Evolutionary conservation across 1,139 yeast species (phyloP), one percentile per base, ranked within the genome.

Genomic region (Geotrichum klebahnii): DNA sequence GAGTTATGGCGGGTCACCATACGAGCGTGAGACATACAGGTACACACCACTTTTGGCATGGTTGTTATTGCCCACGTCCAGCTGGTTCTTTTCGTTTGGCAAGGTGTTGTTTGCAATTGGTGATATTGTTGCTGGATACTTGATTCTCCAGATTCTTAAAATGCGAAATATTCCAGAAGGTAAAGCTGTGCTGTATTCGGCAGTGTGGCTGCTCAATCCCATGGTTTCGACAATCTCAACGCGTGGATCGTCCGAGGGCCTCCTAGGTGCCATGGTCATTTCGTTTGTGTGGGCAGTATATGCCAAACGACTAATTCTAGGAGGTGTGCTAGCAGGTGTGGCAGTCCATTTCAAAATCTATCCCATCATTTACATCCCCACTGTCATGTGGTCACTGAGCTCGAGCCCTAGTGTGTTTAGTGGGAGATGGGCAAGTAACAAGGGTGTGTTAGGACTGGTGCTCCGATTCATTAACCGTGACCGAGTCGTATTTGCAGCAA

Each of bases 201-300:
- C 84, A 0, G 71, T 89, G 3, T 92, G 98, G 98, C 72, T 92
- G 36, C 73, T 88, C 59, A 92, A 92, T 65, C 98, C 98, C 10
- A 86, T 92, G 94, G 98, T 90, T 0, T 80, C 85, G 29, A 89
- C 96, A 1, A 92, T 92, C 40, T 83, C 95, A 55, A 89, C 97
- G 0, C 72, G 98, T 50, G 98, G 98, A 0, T 86, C 95, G 19
- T 84, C 96, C 0, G 98, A 92, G 64, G 90, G 97, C 55, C 74
- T 92, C 1, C 70, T 92, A 42, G 88, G 95, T 0, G 90, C 86
- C 23, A 72, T 90, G 60, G 77, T 89, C 2, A 78, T 89, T 76
- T 65, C 76, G 12, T 72, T 83, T 39, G 57, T 71, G 33, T 71
- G 70, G 67, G 67, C 71, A 0, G 71, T 86, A 1, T 81, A 78